Evolutionary conservation across 108 stramenopile species (phyloP).

Genomic region (Fistulifera pelliculosa): DNA sequence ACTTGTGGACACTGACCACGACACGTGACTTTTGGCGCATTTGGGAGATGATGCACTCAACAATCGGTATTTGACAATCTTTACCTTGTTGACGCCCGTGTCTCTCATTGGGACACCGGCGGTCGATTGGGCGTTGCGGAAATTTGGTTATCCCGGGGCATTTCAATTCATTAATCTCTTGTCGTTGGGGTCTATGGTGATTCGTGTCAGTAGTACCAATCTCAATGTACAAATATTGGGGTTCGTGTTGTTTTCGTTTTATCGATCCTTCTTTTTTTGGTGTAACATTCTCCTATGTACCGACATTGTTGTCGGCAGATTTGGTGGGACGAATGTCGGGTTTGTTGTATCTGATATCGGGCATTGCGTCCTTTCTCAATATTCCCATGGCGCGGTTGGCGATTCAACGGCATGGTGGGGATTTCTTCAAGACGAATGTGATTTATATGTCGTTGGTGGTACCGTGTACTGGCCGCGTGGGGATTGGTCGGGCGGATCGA

Average conservation of each 20-base stretch:
- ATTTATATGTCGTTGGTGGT: constrained; percentile 13
- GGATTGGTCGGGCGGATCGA: constrained; percentile 9
- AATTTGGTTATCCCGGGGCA: constrained; percentile 22
- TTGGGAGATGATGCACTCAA: constrained; percentile 34
- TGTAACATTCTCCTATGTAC: constrained; percentile 22
- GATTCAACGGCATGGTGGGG: constrained; percentile 18
- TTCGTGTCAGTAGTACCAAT: constrained; percentile 13
- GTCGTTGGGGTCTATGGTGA: constrained; percentile 18
- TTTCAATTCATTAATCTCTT: constrained; percentile 17
- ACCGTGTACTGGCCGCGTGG: constrained; percentile 14
- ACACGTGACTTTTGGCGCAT: constrained; percentile 28
- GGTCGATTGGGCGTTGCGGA: constrained; percentile 15
- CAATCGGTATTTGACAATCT: constrained; percentile 32
- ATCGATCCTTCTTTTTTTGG: constrained; percentile 30
- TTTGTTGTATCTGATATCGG: constrained; percentile 10
- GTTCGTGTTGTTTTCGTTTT: constrained; percentile 38
- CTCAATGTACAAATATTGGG: constrained; percentile 39
- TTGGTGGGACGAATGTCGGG: constrained; percentile 30
- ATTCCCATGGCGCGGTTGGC: constrained; percentile 25
- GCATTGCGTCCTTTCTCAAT: constrained; percentile 21
- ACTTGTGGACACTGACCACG: constrained; percentile 24
- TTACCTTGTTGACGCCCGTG: constrained; percentile 30
- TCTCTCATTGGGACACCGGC: constrained; percentile 32
- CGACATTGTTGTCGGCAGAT: constrained; percentile 10
- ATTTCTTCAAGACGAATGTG: constrained; percentile 35